Evolutionary conservation across 106 monocot species (phyloP), one percentile per base, ranked within the genome.

Genomic region (Apostasia ramifera): DNA sequence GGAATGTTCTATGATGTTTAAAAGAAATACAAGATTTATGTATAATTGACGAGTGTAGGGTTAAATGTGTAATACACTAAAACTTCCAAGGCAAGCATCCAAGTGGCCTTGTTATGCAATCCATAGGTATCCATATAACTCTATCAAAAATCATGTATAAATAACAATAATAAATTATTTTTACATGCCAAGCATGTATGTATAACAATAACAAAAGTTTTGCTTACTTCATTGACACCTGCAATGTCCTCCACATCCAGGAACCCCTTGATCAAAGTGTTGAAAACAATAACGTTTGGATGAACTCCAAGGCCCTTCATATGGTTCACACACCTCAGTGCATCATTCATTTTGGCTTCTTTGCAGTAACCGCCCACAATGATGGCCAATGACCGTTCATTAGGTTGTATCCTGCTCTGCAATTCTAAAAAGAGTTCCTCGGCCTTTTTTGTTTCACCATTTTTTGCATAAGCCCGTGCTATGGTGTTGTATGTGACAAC

Each of bases 401-500:
- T 85, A 8, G 94, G 91, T 48, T 74, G 74, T 50, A 91, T 49
- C 51, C 79, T 83, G 12, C 37, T 70, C 60, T 73, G 75, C 83
- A 91, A 91, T 73, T 91, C 88, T 62, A 88, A 53, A 5, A 95
- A 78, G 50, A 95, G 75, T 47, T 88, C 83, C 62, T 91, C 86
- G 52, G 88, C 91, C 66, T 70, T 83, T 53, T 73, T 75, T 73
- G 94, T 88, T 69, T 95, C 91, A 44, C 88, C 91, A 61, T 74
- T 88, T 53, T 85, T 74, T 26, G 85, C 63, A 73, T 91, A 91
- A 76, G 85, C 94, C 45, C 88, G 81, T 44, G 82, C 85, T 43
- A 95, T 83, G 60, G 94, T 95, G 57, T 95, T 95, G 66, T 88
- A 95, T 2, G 94, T 91, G 51, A 95, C 85, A 56, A 91, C 77